phyloP scores from a whole-genome alignment of 192 early-diverging fungal genomes.

The Backusella parvicylindrica region DNA sequence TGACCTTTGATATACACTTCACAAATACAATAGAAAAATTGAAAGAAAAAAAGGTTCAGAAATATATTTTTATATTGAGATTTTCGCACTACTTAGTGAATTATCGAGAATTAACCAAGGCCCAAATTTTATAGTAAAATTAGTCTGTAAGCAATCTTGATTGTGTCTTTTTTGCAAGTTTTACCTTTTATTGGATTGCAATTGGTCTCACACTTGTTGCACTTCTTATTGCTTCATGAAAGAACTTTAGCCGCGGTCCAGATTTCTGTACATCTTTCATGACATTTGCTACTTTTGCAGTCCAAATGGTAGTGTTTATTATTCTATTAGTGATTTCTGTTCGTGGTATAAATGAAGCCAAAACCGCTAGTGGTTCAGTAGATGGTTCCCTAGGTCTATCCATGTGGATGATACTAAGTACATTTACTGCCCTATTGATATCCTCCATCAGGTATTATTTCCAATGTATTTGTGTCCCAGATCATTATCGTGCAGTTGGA shows the following conservation, averaged over 20 bases:
- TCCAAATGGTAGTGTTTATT: constrained; percentile 20
- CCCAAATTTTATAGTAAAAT: too few relatives aligned
- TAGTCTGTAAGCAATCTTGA: too few relatives aligned
- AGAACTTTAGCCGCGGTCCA: constrained; percentile 11
- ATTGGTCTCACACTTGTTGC: constrained; percentile 15
- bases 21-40: neutral
- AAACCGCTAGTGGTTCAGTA: neutral
- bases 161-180: constrained; percentile 16
- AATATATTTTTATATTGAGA: too few relatives aligned
- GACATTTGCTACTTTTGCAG: constrained; percentile 15
- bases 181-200: constrained; percentile 22
- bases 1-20: neutral
- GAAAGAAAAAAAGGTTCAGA: neutral
- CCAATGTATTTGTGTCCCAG: constrained; percentile 14
- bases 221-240: constrained; percentile 8
- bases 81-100: too few relatives aligned
- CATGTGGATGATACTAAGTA: constrained; percentile 24
- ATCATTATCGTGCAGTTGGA: too few relatives aligned
- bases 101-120: too few relatives aligned
- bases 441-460: constrained; percentile 20
- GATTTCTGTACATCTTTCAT: constrained; percentile 21
- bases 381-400: constrained; percentile 15
- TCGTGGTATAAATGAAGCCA: constrained; percentile 18
- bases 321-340: constrained; percentile 21
- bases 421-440: constrained; percentile 12